phyloP scores from a whole-genome alignment of 2,329 filamentous ascomycete species.

The Aspergillus hortae region DNA sequence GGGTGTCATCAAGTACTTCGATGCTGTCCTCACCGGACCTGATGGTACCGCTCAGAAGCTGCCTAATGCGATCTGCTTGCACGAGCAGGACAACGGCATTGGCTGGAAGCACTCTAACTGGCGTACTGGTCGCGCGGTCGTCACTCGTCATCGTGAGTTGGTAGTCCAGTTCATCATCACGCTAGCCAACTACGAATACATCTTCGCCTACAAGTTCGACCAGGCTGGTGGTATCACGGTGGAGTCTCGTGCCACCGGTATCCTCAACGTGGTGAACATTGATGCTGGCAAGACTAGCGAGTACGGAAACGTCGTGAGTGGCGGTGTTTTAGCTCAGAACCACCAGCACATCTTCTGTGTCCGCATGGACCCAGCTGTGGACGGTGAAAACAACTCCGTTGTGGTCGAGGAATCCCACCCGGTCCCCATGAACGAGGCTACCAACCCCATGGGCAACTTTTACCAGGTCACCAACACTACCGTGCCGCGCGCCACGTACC shows the following conservation, averaged over 20 bases:
- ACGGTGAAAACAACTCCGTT: constrained; percentile 53
- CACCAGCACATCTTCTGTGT: constrained; percentile 74
- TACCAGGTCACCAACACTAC: constrained; percentile 49
- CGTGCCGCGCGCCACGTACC: constrained; percentile 46
- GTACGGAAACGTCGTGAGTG: constrained; percentile 64
- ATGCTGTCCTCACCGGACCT: constrained; percentile 51
- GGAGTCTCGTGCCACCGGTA: constrained; percentile 66
- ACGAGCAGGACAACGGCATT: constrained; percentile 64
- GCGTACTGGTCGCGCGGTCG: constrained; percentile 58
- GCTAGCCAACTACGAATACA: constrained; percentile 49
- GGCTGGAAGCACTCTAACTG: constrained; percentile 69
- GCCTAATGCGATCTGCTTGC: constrained; percentile 62
- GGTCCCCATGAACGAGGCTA: constrained; percentile 51
- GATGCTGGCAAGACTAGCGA: constrained; percentile 58
- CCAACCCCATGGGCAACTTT: constrained; percentile 53
- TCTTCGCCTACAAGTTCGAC: constrained; percentile 49
- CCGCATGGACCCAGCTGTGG: constrained; percentile 59
- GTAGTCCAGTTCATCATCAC: constrained; percentile 66
- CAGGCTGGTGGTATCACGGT: constrained; percentile 62
- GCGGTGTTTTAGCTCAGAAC: constrained; percentile 63
- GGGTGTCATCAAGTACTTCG: constrained; percentile 65
- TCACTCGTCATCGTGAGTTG: constrained; percentile 59
- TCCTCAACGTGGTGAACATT: constrained; percentile 62
- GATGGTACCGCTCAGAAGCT: constrained; percentile 54
- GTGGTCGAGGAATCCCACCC: constrained; percentile 56